Percentiles rank a stretch among this genome's conserved stretches.
Conservation (phyloP, 169 alveolate genomes). For the Plasmodium adleri region DNA sequence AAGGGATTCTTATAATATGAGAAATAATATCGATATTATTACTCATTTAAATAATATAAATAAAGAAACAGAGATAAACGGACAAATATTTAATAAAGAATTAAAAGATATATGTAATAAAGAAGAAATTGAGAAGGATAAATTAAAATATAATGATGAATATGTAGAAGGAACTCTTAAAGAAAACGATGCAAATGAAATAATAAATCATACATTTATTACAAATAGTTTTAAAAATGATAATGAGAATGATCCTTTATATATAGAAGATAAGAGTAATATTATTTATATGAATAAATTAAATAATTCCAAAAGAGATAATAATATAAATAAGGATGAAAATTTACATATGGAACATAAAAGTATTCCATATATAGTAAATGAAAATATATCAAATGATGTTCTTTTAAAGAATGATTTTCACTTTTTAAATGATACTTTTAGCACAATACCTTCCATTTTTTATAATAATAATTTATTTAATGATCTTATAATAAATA, state of each 20-base stretch:
- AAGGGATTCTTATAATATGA: background rate
- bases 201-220: background rate
- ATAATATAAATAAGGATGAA: background rate
- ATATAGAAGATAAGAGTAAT: background rate
- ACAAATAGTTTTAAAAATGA: background rate
- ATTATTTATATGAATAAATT: background rate
- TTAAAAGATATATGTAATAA: background rate
- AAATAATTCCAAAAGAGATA: background rate
- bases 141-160: background rate
- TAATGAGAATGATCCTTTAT: background rate
- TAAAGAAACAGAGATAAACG: background rate
- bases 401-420: background rate
- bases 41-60: background rate
- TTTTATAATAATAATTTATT: conserved; percentile 35
- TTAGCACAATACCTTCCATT: conserved; percentile 8
- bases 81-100: background rate
- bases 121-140: background rate
- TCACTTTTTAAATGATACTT: background rate
- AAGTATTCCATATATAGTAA: background rate
- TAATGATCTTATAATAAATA: conserved; percentile 54
- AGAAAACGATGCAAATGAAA: background rate
- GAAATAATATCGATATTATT: background rate
- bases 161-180: background rate
- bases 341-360: background rate
- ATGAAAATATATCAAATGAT: background rate